Evolutionary conservation across 2,329 filamentous ascomycete genomes (phyloP), one percentile per base, ranked within the genome.

Genomic region (Cladosporium phlei): DNA sequence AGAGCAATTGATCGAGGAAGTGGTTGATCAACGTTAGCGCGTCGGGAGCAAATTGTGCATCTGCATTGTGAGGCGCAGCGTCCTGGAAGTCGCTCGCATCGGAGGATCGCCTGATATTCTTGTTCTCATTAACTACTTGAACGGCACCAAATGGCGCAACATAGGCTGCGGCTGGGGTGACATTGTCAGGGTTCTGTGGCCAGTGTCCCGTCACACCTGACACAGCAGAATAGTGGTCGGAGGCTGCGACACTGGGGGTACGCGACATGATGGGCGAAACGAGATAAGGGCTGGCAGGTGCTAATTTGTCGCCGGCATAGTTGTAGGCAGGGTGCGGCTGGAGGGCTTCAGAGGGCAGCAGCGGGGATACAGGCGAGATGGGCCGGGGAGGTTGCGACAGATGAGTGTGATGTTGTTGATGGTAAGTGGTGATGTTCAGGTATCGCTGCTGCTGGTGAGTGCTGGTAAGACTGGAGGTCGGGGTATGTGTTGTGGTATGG

Each of bases 1-100:
- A 95, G 5, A 98, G 77, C 4, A 97, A 75, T 62, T 96, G 88
- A 65, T 98, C 93, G 52, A 98, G 79, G 62, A 98, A 98, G 59
- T 79, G 82, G 69, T 98, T 98, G 61, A 96, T 79, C 8, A 95
- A 77, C 32, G 77, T 75, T 28, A 97, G 72, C 1, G 93, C 87
- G 21, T 78, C 76, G 2, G 77, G 73, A 1, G 88, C 84, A 48
- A 95, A 86, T 38, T 85, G 65, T 14, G 86, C 86, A 14, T 83
- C 80, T 55, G 86, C 83, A 37, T 56, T 47, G 48, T 77, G 76
- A 4, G 79, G 76, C 54, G 83, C 78, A 14, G 29, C 80, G 55
- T 85, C 77, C 52, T 85, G 78, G 59, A 86, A 80, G 59, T 58
- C 55, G 44, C 55, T 55, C 35, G 59, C 57, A 28, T 34, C 32